Base-by-base conservation (phyloP, 495 filamentous ascomycete species). In the Penicillium canariense region DNA sequence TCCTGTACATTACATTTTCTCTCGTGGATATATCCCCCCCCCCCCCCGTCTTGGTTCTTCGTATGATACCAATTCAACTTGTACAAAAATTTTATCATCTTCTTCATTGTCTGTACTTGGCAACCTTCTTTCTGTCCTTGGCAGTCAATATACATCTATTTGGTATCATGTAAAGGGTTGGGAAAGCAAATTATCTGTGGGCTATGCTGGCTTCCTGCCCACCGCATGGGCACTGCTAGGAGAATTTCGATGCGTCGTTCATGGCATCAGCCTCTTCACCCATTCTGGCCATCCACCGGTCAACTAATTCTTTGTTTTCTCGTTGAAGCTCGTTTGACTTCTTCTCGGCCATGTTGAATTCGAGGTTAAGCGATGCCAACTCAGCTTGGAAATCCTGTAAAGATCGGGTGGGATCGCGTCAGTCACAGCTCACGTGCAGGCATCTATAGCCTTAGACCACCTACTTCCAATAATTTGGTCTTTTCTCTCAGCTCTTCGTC, bases 231-330 rank as follows among this genome's bases (percentile, higher is more conserved):
- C 15, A 32, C 15, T 4, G 28, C 46, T 60, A 79, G 11, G 69
- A 76, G 56, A 72, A 82, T 40, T 70, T 74, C 10, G 73, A 80
- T 23, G 71, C 72, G 25, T 87, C 70, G 65, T 96, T 97, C 89
- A 96, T 89, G 20, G 81, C 85, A 51, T 95, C 90, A 5, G 89
- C 93, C 74, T 96, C 91, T 68, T 84, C 77, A 5, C 84, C 86
- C 78, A 92, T 90, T 54, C 88, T 79, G 55, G 80, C 82, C 90
- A 97, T 94, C 89, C 89, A 97, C 40, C 93, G 81, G 62, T 91
- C 86, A 48, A 96, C 83, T 31, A 97, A 75, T 42, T 96, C 88
- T 62, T 89, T 81, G 62, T 97, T 96, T 64, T 97, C 93, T n/a
- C 76, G 77, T 65, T 84, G 74, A 51, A 95, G 73, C 61, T 83